A percentile compares a stretch with the other conserved stretches of the same genome.
Evolutionary conservation across 371 early-diverging fungal species (phyloP).

Genomic region (Mycotypha africana): DNA sequence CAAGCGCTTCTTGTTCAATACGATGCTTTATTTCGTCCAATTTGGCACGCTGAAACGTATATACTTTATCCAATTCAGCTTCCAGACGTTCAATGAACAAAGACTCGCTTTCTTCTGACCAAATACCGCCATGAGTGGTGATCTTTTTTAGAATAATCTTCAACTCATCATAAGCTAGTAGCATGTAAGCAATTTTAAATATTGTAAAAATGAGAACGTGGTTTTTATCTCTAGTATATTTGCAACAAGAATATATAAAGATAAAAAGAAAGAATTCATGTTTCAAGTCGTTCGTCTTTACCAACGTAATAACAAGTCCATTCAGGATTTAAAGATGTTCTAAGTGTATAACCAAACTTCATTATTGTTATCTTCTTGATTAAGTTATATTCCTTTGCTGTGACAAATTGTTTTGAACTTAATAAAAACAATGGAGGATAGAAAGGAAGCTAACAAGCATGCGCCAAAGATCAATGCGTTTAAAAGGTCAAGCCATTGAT

Average conservation of each 20-base stretch:
- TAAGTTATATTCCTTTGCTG: too few species aligned
- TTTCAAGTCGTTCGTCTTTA: slow-evolving; percentile 3
- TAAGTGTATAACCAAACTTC: slow-evolving; percentile 89
- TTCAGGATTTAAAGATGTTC: slow-evolving; percentile 69
- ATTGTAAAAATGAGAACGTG: too few species aligned
- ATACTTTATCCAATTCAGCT: slow-evolving; percentile 90
- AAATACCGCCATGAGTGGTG: slow-evolving; percentile 20
- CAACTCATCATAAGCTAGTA: slow-evolving; percentile 80
- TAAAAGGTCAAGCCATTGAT: too few species aligned
- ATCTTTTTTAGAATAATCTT: slow-evolving; percentile 72
- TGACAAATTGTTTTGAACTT: too few species aligned
- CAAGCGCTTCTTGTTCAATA: slow-evolving; percentile 69
- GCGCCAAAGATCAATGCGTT: too few species aligned
- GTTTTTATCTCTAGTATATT: too few species aligned
- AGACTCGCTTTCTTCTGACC: slow-evolving; percentile 77
- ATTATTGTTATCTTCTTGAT: too few species aligned
- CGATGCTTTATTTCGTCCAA: slow-evolving; percentile 82
- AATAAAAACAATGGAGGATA: too few species aligned
- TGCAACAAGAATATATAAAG: too few species aligned
- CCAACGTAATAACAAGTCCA: slow-evolving; percentile 65
- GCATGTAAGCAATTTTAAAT: too few species aligned
- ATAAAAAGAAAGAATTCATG: too few species aligned
- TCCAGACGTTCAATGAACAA: slow-evolving; percentile 85
- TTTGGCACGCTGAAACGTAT: slow-evolving; percentile 87
- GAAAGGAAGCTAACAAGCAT: too few species aligned